phyloP scores from a whole-genome alignment of 73 alveolate genomes.

The Effrenium voratum region DNA sequence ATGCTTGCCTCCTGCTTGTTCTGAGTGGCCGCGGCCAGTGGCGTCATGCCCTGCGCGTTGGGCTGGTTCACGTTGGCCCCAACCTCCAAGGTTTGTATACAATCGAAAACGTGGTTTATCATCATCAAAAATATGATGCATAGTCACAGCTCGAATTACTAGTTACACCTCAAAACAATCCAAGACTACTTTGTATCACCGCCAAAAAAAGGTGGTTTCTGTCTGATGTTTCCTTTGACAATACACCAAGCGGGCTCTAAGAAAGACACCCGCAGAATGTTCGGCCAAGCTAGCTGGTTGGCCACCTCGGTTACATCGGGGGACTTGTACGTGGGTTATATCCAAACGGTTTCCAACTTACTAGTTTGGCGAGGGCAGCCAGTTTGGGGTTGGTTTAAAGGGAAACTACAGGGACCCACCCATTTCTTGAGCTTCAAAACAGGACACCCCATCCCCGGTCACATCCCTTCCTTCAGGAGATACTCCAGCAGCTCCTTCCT shows the following conservation, averaged over 20 bases:
- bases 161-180: too few relatives aligned
- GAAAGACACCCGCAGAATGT: too few relatives aligned
- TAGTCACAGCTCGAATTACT: background rate
- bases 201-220: too few relatives aligned
- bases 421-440: background rate
- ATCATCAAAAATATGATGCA: background rate
- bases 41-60: constrained; percentile 57
- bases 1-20: constrained; percentile 36
- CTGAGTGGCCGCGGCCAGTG: constrained; percentile 67
- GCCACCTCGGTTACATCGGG: too few relatives aligned
- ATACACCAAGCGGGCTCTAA: too few relatives aligned
- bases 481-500: constrained; percentile 87
- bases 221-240: too few relatives aligned
- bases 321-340: too few relatives aligned
- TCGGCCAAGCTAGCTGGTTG: too few relatives aligned
- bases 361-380: too few relatives aligned
- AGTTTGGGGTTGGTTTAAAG: too few relatives aligned
- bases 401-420: background rate
- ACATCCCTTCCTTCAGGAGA: constrained; percentile 73
- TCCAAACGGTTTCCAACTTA: too few relatives aligned
- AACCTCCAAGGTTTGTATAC: constrained; percentile 47
- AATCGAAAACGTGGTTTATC: background rate
- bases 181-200: background rate
- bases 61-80: constrained; percentile 61
- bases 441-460: background rate